These are phyloP conservation scores for Dionaea muscipula DNA, from an alignment of 179 eudicot species.

Conservation along the genomic window DNA sequence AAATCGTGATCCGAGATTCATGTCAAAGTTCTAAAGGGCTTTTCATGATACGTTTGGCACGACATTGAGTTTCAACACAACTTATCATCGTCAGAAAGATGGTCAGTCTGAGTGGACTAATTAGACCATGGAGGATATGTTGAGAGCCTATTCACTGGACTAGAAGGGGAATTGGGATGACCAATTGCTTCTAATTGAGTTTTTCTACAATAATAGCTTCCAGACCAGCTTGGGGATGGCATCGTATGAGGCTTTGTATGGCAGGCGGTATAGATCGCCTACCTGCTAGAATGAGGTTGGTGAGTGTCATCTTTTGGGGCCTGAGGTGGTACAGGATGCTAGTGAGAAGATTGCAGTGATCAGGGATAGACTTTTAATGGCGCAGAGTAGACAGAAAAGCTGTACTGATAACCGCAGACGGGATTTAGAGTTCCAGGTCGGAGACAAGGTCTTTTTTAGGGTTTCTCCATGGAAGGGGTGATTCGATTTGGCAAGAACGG, in stretches of 20 bases:
- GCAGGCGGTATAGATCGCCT: neutral
- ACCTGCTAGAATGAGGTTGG: neutral
- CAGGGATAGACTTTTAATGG: neutral
- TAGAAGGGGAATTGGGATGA: conserved; percentile 6
- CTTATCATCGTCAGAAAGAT: neutral
- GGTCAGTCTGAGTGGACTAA: neutral
- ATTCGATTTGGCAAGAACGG: neutral
- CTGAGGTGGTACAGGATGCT: neutral
- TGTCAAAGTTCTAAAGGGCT: no score
- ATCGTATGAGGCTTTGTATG: conserved; percentile 6
- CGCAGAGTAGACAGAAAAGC: conserved; percentile 1
- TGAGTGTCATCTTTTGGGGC: neutral
- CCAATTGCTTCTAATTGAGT: neutral
- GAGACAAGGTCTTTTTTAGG: conserved; percentile 1
- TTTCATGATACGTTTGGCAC: neutral
- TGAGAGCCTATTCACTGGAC: neutral
- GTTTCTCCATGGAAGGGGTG: neutral
- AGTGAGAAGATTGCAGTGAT: neutral
- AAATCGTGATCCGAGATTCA: no score
- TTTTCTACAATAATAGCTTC: conserved; percentile 2
- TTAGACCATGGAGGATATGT: conserved; percentile 7
- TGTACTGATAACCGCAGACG: neutral
- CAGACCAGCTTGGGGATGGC: neutral
- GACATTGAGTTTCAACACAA: neutral
- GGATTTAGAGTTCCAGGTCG: neutral